Evolutionary conservation across 441 rosid species (phyloP).

Genomic region (Euphorbia neoarborescens): DNA sequence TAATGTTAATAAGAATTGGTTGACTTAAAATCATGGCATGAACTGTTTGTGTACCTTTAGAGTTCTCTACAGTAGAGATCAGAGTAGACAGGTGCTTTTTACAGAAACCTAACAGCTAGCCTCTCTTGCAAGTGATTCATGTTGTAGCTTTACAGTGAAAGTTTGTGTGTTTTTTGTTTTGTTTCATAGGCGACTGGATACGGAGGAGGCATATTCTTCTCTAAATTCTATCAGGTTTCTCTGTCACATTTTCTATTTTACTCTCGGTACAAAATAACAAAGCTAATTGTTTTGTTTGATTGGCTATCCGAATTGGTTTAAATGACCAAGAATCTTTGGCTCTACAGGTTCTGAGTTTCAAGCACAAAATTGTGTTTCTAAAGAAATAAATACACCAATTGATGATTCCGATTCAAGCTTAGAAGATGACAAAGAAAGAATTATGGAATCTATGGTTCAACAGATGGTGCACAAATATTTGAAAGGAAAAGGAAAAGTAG

Average conservation of each 20-base stretch:
- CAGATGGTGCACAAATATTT: no score
- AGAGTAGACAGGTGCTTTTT: not conserved
- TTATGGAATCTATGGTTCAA: no score
- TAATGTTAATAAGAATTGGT: not conserved
- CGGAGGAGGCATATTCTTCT: slow-evolving; percentile 61
- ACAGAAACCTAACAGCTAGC: not conserved
- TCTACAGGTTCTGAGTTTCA: no score
- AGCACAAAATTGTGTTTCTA: no score
- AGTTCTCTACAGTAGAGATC: not conserved
- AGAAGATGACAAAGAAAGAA: no score
- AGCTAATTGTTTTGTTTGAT: no score
- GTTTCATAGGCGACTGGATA: slow-evolving; percentile 66
- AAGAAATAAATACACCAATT: no score
- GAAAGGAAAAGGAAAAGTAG: no score
- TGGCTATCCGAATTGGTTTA: no score
- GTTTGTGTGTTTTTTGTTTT: slow-evolving; percentile 10
- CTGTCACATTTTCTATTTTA: slow-evolving; percentile 9
- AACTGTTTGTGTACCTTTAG: not conserved
- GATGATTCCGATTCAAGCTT: no score
- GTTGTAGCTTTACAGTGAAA: not conserved
- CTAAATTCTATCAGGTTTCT: slow-evolving; percentile 54
- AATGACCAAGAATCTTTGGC: no score
- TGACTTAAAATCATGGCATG: not conserved
- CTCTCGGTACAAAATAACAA: no score
- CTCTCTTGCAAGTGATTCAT: slow-evolving; percentile 4